Evolutionary conservation across 176 grass and related monocot genomes (phyloP).

Genomic region (Oryza glaberrima): DNA sequence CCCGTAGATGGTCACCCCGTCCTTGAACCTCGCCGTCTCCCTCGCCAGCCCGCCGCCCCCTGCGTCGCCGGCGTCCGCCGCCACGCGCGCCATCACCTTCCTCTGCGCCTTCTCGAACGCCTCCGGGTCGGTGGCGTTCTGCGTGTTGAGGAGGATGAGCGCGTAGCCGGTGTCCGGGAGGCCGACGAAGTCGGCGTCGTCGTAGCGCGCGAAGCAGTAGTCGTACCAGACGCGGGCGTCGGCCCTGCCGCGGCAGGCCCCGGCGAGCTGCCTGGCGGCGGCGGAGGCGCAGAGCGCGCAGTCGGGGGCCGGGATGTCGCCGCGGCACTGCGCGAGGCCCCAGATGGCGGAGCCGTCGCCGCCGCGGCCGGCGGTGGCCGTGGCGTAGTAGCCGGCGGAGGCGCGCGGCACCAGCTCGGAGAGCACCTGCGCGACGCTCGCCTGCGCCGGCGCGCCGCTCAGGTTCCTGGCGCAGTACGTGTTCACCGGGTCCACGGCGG

Average conservation of each 20-base stretch:
- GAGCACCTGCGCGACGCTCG: conserved; percentile 61
- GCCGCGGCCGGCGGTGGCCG: conserved; percentile 32
- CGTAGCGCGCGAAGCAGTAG: conserved; percentile 81
- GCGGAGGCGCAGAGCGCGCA: conserved; percentile 55
- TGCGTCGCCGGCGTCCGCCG: not conserved
- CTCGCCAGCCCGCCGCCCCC: conserved; percentile 1
- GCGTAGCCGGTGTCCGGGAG: conserved; percentile 57
- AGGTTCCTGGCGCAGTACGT: conserved; percentile 54
- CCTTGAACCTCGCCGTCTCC: conserved; percentile 23
- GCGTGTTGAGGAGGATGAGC: conserved; percentile 63
- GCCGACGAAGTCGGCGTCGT: conserved; percentile 52
- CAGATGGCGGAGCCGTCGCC: conserved; percentile 42
- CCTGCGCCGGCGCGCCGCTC: conserved; percentile 28
- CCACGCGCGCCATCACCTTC: conserved; percentile 51
- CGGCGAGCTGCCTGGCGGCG: not conserved
- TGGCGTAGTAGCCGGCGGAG: conserved; percentile 50
- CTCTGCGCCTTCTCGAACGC: conserved; percentile 55
- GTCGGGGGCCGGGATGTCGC: conserved; percentile 59
- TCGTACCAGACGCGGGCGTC: conserved; percentile 74
- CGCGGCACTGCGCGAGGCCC: conserved; percentile 81
- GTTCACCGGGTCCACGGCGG: conserved; percentile 49
- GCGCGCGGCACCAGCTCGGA: conserved; percentile 50
- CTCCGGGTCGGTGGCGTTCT: conserved; percentile 58
- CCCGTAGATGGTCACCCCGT: conserved; percentile 55
- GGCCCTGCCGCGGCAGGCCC: conserved; percentile 32